Evolutionary conservation across 2,329 filamentous ascomycete species (phyloP), one percentile per base, ranked within the genome.

Genomic region (Celoporthe dispersa): DNA sequence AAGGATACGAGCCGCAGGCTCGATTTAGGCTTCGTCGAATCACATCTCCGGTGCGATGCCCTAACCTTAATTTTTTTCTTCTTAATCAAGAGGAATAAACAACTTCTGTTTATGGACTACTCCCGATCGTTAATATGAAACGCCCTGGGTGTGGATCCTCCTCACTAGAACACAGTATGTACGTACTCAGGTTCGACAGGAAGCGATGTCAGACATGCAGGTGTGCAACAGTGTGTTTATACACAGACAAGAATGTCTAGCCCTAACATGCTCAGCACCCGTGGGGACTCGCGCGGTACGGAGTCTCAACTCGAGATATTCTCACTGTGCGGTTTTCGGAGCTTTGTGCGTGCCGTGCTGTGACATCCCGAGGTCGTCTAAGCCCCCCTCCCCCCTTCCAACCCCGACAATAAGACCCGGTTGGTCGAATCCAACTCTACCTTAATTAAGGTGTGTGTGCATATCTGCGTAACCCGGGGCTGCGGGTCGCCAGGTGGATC

Each of bases 401-500:
- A 61, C 19, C 59, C 59, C 59, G 59, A 61, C 22, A 61, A 61
- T 39, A 61, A 37, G 14, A 37, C n/a, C 60, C 60, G 60, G 37
- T 63, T 44, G 60, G 60, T 28, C 16, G 12, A 25, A 19, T 12
- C 8, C n/a, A 25, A 41, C 37, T 60, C 33, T 37, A 59, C 28
- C 51, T 53, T 53, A 59, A n/a, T 60, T 37, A 60, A 60, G 57
- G 57, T 60, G 25, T 31, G 57, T 60, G 25, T 31, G 51, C 51
- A 55, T 25, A 31, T 33, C 1, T 31, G 53, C 22, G 44, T 48
- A 57, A 57, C 53, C 53, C 53, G 25, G 53, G 12, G 53, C 25
- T 57, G 53, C 53, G 53, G 53, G 53, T 57, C 53, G 53, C 28
- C 53, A 57, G 44, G 53, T 57, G 53, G 53, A 57, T 57, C 53